Evolutionary conservation across 768 basidiomycete genomes (phyloP).

Genomic region (Russula brevipes): DNA sequence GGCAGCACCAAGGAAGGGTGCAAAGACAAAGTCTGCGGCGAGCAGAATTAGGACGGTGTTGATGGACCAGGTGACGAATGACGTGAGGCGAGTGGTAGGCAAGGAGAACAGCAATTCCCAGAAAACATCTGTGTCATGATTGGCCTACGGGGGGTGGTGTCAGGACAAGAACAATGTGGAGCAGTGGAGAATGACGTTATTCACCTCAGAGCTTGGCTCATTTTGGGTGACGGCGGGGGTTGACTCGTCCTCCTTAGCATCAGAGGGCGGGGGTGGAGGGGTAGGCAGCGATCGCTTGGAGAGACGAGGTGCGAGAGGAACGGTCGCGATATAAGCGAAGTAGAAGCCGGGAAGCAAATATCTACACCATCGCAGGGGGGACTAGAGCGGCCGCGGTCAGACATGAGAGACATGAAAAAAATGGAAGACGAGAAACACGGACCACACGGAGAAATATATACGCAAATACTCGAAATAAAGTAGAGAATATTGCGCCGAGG

Average conservation of each 20-base stretch:
- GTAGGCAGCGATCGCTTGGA: neutral
- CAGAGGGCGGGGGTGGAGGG: neutral
- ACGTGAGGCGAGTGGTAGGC: slow-evolving; percentile 30
- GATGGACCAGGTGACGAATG: slow-evolving; percentile 32
- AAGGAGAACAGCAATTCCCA: slow-evolving; percentile 33
- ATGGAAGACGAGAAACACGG: slow-evolving; percentile 24
- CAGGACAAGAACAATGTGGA: slow-evolving; percentile 9
- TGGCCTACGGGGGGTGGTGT: neutral
- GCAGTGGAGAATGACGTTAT: slow-evolving; percentile 30
- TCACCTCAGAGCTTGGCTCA: slow-evolving; percentile 30
- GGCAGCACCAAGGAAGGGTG: slow-evolving; percentile 54
- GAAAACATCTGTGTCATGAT: slow-evolving; percentile 17
- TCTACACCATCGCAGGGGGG: slow-evolving; percentile 27
- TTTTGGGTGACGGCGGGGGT: neutral
- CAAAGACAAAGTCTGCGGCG: slow-evolving; percentile 45
- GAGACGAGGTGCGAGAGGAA: slow-evolving; percentile 5
- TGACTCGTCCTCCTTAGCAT: neutral
- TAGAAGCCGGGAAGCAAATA: slow-evolving; percentile 30
- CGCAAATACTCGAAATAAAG: slow-evolving; percentile 40
- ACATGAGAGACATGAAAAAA: neutral
- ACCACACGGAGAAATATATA: slow-evolving; percentile 52
- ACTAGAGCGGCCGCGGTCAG: neutral
- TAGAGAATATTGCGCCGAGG: slow-evolving; percentile 29
- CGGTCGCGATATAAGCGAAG: slow-evolving; percentile 22
- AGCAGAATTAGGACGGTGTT: slow-evolving; percentile 38